A percentile compares a stretch with the other conserved stretches of the same genome.
phyloP scores from a whole-genome alignment of 176 grass and related monocot species.

The Musa acuminata region DNA sequence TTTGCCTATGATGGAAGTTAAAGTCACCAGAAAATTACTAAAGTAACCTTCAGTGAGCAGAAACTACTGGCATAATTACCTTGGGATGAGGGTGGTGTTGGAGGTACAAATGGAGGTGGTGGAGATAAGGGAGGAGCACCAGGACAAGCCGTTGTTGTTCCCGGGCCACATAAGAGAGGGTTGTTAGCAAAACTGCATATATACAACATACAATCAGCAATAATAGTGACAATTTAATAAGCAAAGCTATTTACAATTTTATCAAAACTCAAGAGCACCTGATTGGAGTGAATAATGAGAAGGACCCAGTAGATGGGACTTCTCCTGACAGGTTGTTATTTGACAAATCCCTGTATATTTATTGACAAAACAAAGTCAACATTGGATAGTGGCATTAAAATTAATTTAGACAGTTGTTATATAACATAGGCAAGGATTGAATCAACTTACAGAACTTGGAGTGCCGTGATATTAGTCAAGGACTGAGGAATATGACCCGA shows the following conservation, averaged over 20 bases:
- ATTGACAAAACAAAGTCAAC: neutral
- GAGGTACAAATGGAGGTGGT: slow-evolving; percentile 17
- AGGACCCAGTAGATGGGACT: slow-evolving; percentile 16
- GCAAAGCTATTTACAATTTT: neutral
- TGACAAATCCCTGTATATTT: slow-evolving; percentile 10
- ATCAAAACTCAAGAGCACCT: neutral
- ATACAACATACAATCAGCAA: neutral
- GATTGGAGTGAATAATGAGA: slow-evolving; percentile 16
- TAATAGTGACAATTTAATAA: neutral
- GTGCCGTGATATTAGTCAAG: slow-evolving; percentile 13
- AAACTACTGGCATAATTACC: neutral
- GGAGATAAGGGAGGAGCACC: slow-evolving; percentile 13
- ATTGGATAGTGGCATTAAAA: neutral
- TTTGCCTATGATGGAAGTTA: neutral
- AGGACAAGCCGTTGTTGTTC: slow-evolving; percentile 13
- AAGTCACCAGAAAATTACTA: neutral
- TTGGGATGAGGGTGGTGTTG: slow-evolving; percentile 9
- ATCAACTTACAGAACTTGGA: slow-evolving; percentile 15
- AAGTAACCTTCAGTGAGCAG: neutral
- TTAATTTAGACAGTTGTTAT: neutral
- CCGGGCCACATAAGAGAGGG: slow-evolving; percentile 12
- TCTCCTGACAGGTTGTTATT: slow-evolving; percentile 13
- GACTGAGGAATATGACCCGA: slow-evolving; percentile 4
- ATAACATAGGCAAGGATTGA: neutral
- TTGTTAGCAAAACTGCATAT: slow-evolving; percentile 14